A percentile compares a stretch with the other conserved stretches of the same genome.
Conservation (phyloP, 1,139 yeast genomes). For the Pichia sp. region DNA sequence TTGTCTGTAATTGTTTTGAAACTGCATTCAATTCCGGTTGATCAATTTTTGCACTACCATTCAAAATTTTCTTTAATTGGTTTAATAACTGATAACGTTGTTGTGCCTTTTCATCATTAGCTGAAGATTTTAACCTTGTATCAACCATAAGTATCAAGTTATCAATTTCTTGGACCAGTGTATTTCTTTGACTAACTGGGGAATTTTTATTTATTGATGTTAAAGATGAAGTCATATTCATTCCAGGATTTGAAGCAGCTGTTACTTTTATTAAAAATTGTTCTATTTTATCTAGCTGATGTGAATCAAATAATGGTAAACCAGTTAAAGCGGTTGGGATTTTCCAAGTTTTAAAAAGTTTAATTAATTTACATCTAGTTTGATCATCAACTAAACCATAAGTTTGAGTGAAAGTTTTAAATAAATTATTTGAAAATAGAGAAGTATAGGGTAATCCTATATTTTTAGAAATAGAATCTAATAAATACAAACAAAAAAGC, state of each 20-base stretch:
- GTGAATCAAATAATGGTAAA: slow-evolving; percentile 64
- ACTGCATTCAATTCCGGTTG: slow-evolving; percentile 35
- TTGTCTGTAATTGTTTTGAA: slow-evolving; percentile 27
- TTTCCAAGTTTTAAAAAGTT: slow-evolving; percentile 87
- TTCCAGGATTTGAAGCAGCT: slow-evolving; percentile 12
- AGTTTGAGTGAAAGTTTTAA: slow-evolving; percentile 64
- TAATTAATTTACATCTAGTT: slow-evolving; percentile 66
- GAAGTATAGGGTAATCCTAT: slow-evolving; percentile 84
- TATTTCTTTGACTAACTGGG: slow-evolving; percentile 12
- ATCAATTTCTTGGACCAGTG: slow-evolving; percentile 41
- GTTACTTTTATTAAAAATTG: slow-evolving; percentile 59
- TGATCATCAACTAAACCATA: slow-evolving; percentile 72
- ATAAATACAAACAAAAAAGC: slow-evolving; percentile 70
- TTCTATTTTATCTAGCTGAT: slow-evolving; percentile 68
- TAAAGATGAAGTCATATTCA: slow-evolving; percentile 1
- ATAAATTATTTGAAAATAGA: slow-evolving; percentile 60
- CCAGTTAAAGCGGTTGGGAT: slow-evolving; percentile 52
- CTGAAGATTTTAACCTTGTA: slow-evolving; percentile 26
- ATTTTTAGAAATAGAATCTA: slow-evolving; percentile 91
- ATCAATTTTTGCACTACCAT: slow-evolving; percentile 31
- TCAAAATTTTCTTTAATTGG: slow-evolving; percentile 37
- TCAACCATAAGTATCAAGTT: slow-evolving; percentile 30
- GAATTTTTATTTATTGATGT: not conserved
- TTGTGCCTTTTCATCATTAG: slow-evolving; percentile 26
- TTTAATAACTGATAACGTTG: slow-evolving; percentile 38